Evolutionary conservation across 2,329 filamentous ascomycete species (phyloP), one percentile per base, ranked within the genome.

Genomic region (Diaporthe capsici): DNA sequence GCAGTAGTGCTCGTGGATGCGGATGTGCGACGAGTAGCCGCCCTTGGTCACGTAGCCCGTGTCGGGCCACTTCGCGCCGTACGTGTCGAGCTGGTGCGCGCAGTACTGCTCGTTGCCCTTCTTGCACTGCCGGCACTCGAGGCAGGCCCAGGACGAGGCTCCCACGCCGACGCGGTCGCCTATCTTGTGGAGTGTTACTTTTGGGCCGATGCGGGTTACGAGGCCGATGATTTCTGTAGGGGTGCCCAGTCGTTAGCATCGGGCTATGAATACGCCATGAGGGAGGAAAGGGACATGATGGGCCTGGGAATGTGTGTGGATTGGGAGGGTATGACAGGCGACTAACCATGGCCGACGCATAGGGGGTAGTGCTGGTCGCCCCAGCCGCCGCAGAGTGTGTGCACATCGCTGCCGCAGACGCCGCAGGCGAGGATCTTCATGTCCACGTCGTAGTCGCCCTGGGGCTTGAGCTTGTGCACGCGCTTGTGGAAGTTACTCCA

Each of bases 391-490:
- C 84, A 91, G 82, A 94, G 89, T 76, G 91, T 94, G 85, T 94
- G 93, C 65, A 94, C 87, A 81, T 95, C 93, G 79, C 90, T 93
- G 79, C 92, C 91, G 83, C 93, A 95, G 72, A 95, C 89, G 81
- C 94, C 94, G 81, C 94, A 96, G 82, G 91, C 92, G 79, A 95
- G 92, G 81, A 98, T 93, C 87, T 96, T 94, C 85, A 98, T 91
- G 83, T 98, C 95, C 80, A 98, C 91, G 82, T 98, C 95, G 84
- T 94, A 90, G 83, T 96, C 94, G 78, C 93, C 94, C 83, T 97
- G 97, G 25, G 94, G 94, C 87, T 97, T 97, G 75, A 96, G 92
- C 80, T 92, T 90, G 87, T 95, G 95, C 87, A 96, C 84, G 82
- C 93, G 92, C 86, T 94, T 93, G 81, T 92, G 87, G 81, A 92